A percentile compares a stretch with the other conserved stretches of the same genome.
phyloP scores from a whole-genome alignment of 805 yeast species.

The Teunomyces barrocoloradensis region DNA sequence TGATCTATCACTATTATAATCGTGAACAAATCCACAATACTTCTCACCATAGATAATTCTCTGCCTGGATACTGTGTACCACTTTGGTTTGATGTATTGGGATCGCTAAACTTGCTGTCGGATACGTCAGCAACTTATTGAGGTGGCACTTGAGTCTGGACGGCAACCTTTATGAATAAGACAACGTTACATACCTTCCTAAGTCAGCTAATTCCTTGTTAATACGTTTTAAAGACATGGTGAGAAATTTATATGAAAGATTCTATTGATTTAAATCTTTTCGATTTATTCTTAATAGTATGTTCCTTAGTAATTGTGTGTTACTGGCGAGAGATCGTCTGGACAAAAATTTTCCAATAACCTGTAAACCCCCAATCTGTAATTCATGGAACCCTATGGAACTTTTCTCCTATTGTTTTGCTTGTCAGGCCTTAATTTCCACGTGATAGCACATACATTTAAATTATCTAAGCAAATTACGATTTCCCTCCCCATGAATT shows the following conservation, averaged over 20 bases:
- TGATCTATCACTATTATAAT: background rate
- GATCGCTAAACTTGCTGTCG: background rate
- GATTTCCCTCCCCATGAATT: too few relatives aligned
- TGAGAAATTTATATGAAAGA: conserved; percentile 7
- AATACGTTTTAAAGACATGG: conserved; percentile 92
- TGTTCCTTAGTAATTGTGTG: conserved; percentile 3
- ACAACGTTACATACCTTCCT: conserved; percentile 70
- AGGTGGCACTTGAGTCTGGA: background rate
- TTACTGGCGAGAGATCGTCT: conserved; percentile 5
- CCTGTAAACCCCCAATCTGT: conserved; percentile 4
- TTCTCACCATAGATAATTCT: background rate
- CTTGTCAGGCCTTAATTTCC: background rate
- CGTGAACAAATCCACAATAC: background rate
- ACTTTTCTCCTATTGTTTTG: background rate
- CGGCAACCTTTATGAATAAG: background rate
- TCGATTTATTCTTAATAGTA: conserved; percentile 2
- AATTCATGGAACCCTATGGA: conserved; percentile 10
- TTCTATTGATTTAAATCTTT: conserved; percentile 6
- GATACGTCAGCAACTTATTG: background rate
- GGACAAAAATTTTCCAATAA: conserved; percentile 5
- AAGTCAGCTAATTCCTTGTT: conserved; percentile 93
- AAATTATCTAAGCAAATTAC: too few relatives aligned
- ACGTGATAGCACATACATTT: too few relatives aligned
- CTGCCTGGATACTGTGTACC: background rate
- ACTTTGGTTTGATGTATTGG: background rate